phyloP scores from a whole-genome alignment of 441 rosid species.

The Theobroma grandiflorum region DNA sequence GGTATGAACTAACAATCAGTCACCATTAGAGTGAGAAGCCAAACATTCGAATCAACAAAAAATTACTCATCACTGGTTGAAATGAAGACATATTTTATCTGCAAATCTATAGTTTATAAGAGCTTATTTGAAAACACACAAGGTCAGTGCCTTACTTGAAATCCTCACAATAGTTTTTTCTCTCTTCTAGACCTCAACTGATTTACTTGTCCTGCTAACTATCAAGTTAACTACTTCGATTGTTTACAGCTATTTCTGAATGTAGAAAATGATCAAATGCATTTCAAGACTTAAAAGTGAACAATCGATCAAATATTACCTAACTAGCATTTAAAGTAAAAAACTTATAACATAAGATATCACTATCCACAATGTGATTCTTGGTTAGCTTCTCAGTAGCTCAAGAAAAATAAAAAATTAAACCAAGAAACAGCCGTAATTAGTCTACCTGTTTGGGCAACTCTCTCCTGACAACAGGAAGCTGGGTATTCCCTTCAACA shows the following conservation, averaged over 20 bases:
- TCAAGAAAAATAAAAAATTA: slow-evolving; percentile 9
- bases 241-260: not conserved
- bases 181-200: not conserved
- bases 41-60: slow-evolving; percentile 2
- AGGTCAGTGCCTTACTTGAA: not conserved
- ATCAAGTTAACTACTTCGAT: not conserved
- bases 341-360: not conserved
- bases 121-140: not conserved
- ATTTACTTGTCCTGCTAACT: not conserved
- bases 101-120: not conserved
- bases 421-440: not conserved
- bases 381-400: not conserved
- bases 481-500: slow-evolving; percentile 91
- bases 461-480: slow-evolving; percentile 83
- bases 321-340: not conserved
- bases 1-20: slow-evolving; percentile 6
- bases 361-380: not conserved
- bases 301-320: not conserved
- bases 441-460: slow-evolving; percentile 77
- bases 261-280: not conserved
- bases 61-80: not conserved
- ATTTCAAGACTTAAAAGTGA: not conserved
- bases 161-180: not conserved
- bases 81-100: not conserved
- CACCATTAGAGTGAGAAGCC: not conserved